A percentile compares a stretch with the other conserved stretches of the same genome.
phyloP scores from a whole-genome alignment of 495 filamentous ascomycete species.

The Letharia lupina region DNA sequence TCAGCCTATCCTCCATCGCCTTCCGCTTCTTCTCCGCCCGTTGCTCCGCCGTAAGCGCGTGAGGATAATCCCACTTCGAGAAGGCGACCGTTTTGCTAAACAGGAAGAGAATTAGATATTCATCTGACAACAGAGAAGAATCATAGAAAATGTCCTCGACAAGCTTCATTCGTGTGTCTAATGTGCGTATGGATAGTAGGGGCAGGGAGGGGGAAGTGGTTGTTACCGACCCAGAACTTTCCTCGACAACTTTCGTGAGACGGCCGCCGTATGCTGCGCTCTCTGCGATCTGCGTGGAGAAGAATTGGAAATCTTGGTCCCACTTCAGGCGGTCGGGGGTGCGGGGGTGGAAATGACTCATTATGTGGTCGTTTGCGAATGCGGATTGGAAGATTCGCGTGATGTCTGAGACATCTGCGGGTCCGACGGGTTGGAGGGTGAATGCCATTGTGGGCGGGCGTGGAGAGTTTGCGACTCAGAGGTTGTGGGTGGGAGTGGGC shows the following conservation, averaged over 20 bases:
- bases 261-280: conserved; percentile 10
- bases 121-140: no score
- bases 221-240: conserved; percentile 14
- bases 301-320: conserved; percentile 12
- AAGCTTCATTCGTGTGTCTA: no score
- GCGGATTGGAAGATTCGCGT: conserved; percentile 16
- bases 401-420: conserved; percentile 18
- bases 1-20: background rate
- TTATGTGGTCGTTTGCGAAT: conserved; percentile 20
- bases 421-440: conserved; percentile 5
- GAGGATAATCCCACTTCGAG: conserved; percentile 20
- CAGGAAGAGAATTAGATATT: background rate
- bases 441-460: conserved; percentile 8
- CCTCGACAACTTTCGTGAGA: conserved; percentile 19
- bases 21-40: conserved; percentile 6
- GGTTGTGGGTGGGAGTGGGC: background rate
- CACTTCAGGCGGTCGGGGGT: conserved; percentile 5
- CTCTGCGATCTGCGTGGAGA: conserved; percentile 4
- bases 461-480: background rate
- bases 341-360: conserved; percentile 14
- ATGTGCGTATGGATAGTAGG: background rate
- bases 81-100: conserved; percentile 22
- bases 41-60: conserved; percentile 17
- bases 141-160: no score
- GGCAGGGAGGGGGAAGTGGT: no score